Base-by-base conservation (phyloP, 495 filamentous ascomycete species). In the Trichoderma asperelloides region DNA sequence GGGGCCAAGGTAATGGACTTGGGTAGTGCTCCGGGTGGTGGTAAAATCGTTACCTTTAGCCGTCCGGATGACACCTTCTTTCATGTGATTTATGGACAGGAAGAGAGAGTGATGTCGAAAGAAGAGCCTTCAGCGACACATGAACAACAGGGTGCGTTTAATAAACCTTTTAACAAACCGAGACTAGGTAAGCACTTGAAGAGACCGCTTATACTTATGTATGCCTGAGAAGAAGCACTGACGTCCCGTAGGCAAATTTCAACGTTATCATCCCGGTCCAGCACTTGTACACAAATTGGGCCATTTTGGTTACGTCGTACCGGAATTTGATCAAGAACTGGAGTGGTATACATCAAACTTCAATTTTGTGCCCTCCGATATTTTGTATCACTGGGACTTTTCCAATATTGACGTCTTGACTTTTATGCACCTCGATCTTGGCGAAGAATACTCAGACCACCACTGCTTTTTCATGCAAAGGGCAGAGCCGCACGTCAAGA, bases 281-380 rank as follows among this genome's bases (percentile, higher is more conserved):
- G 83, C 84, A 15, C 77, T 80, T 2, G 78, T 88, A 1, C 82
- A 88, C 73, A 89, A 89, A 75, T 77, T 88, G 15, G 87, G 86
- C 2, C 86, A 88, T 68, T 88, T 80, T 64, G 87, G 86, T 0
- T 67, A 82, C n/a, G 81, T 78, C 69, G 81, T 84, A 2, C 72
- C 75, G 57, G 70, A 85, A 23, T 87, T 85, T 68, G 70, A 78
- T 2, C 68, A 69, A 6, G 72, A 81, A 18, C 64, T 85, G 21
- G 64, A 77, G 2, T 89, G 82, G 75, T 89, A 87, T 70, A 86
- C 83, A 0, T 69, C 47, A 1, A 82, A 77, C 40, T 88, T 89
- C 80, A 89, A 88, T 72, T 68, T 88, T 49, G 81, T 81, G 23
- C 84, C 84, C 9, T 71, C 66, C 37, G 75, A 75, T 66, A 63